Evolutionary conservation across 306 rosid species (phyloP).

Genomic region (Quercus rubra): DNA sequence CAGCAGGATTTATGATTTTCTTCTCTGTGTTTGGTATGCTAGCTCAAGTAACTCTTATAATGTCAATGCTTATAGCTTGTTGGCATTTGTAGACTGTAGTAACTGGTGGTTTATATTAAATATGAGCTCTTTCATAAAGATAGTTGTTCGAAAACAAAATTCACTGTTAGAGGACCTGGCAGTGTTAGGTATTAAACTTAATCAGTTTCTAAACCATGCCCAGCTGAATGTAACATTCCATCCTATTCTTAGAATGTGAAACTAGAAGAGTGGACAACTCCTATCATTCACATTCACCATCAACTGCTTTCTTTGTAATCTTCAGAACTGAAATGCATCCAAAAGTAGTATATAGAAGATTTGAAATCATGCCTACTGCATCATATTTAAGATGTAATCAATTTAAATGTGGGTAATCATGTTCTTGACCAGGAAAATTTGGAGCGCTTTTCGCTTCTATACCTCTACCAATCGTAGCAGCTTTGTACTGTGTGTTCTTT

Average conservation of each 20-base stretch:
- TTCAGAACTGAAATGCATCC: neutral
- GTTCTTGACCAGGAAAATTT: constrained; percentile 53
- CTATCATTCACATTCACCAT: neutral
- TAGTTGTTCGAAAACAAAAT: neutral
- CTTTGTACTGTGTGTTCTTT: constrained; percentile 63
- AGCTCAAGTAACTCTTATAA: neutral
- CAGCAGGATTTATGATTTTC: constrained; percentile 83
- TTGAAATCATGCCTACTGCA: neutral
- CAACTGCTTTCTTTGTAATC: neutral
- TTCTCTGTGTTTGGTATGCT: constrained; percentile 74
- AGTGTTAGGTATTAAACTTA: neutral
- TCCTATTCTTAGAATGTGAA: neutral
- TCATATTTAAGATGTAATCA: neutral
- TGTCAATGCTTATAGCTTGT: neutral
- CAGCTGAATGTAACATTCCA: neutral
- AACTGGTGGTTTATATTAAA: no score
- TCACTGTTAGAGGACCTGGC: neutral
- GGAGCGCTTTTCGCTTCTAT: constrained; percentile 78
- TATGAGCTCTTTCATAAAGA: no score
- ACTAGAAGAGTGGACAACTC: neutral
- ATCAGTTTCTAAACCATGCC: neutral
- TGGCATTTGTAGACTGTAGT: neutral
- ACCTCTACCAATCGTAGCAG: constrained; percentile 80
- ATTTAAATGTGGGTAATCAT: neutral
- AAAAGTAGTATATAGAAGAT: neutral